phyloP scores from a whole-genome alignment of 352 stramenopile genomes.

The Phytophthora sp. region DNA sequence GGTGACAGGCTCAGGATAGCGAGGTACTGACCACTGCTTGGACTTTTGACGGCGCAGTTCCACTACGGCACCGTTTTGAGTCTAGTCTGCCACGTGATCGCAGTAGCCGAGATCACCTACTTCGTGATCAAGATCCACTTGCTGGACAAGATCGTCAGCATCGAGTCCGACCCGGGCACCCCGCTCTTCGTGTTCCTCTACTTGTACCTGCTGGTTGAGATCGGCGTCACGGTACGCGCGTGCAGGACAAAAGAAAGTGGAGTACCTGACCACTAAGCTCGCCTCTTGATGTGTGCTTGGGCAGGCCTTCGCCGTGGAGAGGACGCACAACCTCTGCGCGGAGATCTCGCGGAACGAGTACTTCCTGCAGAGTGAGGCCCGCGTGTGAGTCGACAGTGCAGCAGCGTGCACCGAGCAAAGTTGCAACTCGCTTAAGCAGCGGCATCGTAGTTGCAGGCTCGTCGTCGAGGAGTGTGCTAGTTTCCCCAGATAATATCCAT shows the following conservation, averaged over 20 bases:
- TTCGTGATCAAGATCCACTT: conserved; percentile 63
- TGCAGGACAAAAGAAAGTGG: too few relatives aligned
- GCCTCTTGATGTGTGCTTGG: neutral
- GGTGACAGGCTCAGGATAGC: too few relatives aligned
- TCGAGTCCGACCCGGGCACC: conserved; percentile 37
- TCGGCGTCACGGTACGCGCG: conserved; percentile 61
- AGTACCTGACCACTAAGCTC: conserved; percentile 6
- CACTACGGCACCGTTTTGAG: conserved; percentile 59
- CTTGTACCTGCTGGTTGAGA: conserved; percentile 55
- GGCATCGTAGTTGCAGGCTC: neutral
- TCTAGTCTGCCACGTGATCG: conserved; percentile 65
- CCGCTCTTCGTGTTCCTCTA: conserved; percentile 75
- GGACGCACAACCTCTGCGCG: conserved; percentile 61
- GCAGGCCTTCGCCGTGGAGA: conserved; percentile 60
- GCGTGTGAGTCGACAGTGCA: conserved; percentile 20
- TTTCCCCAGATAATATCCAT: neutral
- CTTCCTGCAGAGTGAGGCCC: conserved; percentile 46
- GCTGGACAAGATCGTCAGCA: conserved; percentile 55
- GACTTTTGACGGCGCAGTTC: conserved; percentile 46
- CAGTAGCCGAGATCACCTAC: conserved; percentile 60
- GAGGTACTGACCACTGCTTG: too few relatives aligned
- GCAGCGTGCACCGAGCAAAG: neutral
- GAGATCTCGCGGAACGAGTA: conserved; percentile 79
- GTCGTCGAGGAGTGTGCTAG: neutral
- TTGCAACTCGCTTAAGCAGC: too few relatives aligned